Evolutionary conservation across 2,329 filamentous ascomycete species (phyloP), one percentile per base, ranked within the genome.

Genomic region (Periconia digitata): DNA sequence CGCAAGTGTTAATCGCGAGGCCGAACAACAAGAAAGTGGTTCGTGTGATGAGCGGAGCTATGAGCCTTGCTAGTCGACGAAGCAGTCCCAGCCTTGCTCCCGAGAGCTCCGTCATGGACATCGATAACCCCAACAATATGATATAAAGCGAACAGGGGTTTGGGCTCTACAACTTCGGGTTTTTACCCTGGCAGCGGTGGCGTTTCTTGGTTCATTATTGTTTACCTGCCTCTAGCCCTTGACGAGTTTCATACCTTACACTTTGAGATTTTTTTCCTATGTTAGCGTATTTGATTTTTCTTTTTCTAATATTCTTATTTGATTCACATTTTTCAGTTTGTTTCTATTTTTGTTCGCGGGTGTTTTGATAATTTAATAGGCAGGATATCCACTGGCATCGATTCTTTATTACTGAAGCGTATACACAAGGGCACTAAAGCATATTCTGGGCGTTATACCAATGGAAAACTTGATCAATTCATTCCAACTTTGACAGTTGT

Each of bases 1-100:
- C 95, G 6, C 92, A 97, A 72, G 94, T 99, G 29, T 82, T 97
- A 51, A 83, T 96, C 37, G 87, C 87, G 20, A 69, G 65, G 45
- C 58, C 69, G 6, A 68, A 66, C 21, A 72, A 73, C 34, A 78
- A 76, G 62, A 78, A 77, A 60, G 72, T 79, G 18, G 76, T 79
- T 3, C 67, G 76, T 23, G 74, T 78, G 7, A 63, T 77, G 67
- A 77, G 74, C 56, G 76, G 76, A 2, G 76, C 76, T 8, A 78
- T 79, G 75, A 74, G 76, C 45, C 74, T 78, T 43, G 69, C 70
- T 34, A 54, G 50, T 24, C 53, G 64, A 22, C 62, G 62, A 40
- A 63, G 67, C 18, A 41, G 55, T 40, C 49, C 52, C 40, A 71
- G 67, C 46, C 32, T 67, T 43, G 61, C 61, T 24, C 64, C 66